Conservation (phyloP, 257 asterid genomes). For the Solanum pennellii region DNA sequence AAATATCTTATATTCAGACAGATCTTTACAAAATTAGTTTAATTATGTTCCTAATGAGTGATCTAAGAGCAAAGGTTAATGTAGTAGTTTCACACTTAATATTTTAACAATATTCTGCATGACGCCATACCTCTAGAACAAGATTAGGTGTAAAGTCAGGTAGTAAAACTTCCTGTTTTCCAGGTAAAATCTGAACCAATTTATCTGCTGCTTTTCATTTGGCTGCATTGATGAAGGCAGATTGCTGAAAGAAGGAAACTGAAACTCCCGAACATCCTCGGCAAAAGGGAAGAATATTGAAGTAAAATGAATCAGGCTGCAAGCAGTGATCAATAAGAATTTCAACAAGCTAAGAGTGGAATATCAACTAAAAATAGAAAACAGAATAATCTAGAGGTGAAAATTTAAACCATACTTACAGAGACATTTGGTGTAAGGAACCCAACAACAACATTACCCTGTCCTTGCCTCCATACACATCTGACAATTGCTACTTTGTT, state of each 20-base stretch:
- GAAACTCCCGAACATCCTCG: conserved; percentile 95
- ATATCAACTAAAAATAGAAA: background rate
- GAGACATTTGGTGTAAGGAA: conserved; percentile 79
- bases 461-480: conserved; percentile 98
- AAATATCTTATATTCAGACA: background rate
- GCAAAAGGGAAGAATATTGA: conserved; percentile 97
- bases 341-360: background rate
- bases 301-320: conserved; percentile 92
- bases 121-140: conserved; percentile 50
- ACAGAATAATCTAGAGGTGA: background rate
- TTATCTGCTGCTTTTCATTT: conserved; percentile 64
- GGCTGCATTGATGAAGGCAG: conserved; percentile 83
- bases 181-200: conserved; percentile 67
- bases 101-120: background rate
- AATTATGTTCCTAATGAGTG: background rate
- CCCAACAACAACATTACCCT: conserved; percentile 76
- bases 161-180: conserved; percentile 62
- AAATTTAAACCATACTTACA: conserved; percentile 32
- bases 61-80: background rate
- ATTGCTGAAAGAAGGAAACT: conserved; percentile 82
- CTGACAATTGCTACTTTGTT: conserved; percentile 84
- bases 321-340: background rate
- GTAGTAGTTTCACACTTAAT: background rate
- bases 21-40: background rate
- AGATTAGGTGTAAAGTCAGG: conserved; percentile 92